Base-by-base conservation (phyloP, 208 protist genomes). In the Trichomonas tenax region DNA sequence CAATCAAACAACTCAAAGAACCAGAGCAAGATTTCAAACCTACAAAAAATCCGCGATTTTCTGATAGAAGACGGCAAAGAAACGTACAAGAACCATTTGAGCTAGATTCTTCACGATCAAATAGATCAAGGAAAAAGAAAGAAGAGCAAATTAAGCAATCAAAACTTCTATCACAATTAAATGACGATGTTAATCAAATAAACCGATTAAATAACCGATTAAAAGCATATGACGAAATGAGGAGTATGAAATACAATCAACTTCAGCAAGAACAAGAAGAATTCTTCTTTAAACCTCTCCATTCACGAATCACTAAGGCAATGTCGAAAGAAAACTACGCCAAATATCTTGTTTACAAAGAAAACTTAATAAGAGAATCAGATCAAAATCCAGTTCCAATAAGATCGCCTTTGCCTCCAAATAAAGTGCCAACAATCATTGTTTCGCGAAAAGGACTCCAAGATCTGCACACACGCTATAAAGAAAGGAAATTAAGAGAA, bases 351-450 rank as follows among this genome's bases (percentile, higher is more conserved):
- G 46, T 17, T 17, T 8, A 31, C 4, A 89, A 89, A 89, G 38
- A 89, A 46, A 3, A 46, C 14, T 10, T 46, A 46, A 41, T 89
- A 8, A 46, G 40, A n/a, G 15, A 34, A 31, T 44, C 15, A 15
- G 82, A 89, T 45, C 0, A 46, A 89, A 46, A 89, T 89, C 82
- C 82, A 46, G 82, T 89, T 89, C 82, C 82, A 89, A 89, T 89
- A 31, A 3, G 38, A 4, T 89, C 82, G 40, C 38, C 82, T n/a
- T 8, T 34, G 9, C 31, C 31, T 31, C 40, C 38, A n/a, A 34
- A 34, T 46, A 34, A 34, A 46, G 38, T 89, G 3, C 34, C 82
- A 21, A 89, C 82, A 89, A 89, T 89, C 3, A 89, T 9, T 31
- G 17, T 89, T 46, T 89, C 82, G 9, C 36, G 34, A 89, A 46